Evolutionary conservation across 371 early-diverging fungal species (phyloP), one percentile per base, ranked within the genome.

Genomic region (Rhizopus delemar): DNA sequence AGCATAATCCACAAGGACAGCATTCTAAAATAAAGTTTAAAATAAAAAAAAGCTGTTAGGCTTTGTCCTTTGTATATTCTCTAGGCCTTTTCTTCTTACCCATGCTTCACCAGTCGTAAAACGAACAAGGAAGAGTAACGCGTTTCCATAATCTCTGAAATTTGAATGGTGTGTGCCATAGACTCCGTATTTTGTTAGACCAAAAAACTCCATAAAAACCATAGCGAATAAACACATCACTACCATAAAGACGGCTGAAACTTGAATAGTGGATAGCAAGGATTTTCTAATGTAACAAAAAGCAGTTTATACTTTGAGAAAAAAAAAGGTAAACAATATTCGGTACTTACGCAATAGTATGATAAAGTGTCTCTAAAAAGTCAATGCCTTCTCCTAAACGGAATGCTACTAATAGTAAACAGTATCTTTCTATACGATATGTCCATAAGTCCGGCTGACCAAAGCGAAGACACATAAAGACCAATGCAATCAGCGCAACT

Each of bases 61-160:
- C 22, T 22, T 22, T 22, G 22, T 22, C 22, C 22, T 38, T 13
- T 0, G 50, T 46, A 2, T 53, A 6, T 15, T 33, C n/a, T 51
- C 5, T 34, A 35, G 28, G 5, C 34, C 3, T n/a, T 32, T 4
- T n/a, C 6, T 16, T 28, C 58, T 61, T 70, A 75, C 83, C 85
- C 85, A 85, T 29, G 75, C 81, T 65, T 85, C 85, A 15, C 85
- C 85, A 0, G 85, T 81, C 0, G 85, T 83, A 62, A 81, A 77
- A 7, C 85, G 72, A 9, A 85, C 75, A 12, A 85, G 70, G 48
- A 79, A 68, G 35, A 81, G 55, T n/a, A 85, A 69, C 2, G 85
- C 80, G 58, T 80, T 85, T 0, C 78, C 85, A 56, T 83, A 85
- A 6, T 79, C 73, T 15, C 78, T 71, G 41, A 85, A 85, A 46